Percentiles rank a stretch among this genome's conserved stretches.
Evolutionary conservation across 2,329 filamentous ascomycete species (phyloP).

Genomic region (Cytospora schulzeri): DNA sequence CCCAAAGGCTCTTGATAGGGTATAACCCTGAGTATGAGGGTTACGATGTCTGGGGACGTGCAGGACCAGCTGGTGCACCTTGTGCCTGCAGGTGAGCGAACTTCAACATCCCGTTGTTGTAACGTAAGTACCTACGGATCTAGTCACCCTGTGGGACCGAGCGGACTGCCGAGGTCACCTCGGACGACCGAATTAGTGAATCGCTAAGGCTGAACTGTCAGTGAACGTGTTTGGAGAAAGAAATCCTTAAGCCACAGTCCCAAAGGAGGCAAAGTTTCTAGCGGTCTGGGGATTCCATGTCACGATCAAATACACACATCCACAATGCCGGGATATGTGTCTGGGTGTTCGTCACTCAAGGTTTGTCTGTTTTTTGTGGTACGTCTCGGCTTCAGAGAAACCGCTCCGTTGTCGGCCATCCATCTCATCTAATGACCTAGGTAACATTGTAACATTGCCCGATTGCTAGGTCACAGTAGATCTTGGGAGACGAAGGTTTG

Average conservation of each 20-base stretch:
- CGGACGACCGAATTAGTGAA: conserved; percentile 3
- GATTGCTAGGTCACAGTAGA: neutral
- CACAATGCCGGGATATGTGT: conserved; percentile 4
- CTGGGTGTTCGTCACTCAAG: neutral
- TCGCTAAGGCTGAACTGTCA: neutral
- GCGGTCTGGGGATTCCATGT: conserved; percentile 1
- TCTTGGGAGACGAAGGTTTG: neutral
- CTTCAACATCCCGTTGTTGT: too few species aligned
- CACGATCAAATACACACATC: neutral
- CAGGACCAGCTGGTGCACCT: too few species aligned
- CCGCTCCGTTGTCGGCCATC: conserved; percentile 27
- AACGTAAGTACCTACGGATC: too few species aligned
- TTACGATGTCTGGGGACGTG: too few species aligned
- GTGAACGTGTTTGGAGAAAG: neutral
- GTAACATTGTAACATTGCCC: neutral
- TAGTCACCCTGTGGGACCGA: neutral
- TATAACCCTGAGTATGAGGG: neutral
- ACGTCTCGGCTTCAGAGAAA: conserved; percentile 7
- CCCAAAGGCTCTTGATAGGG: neutral
- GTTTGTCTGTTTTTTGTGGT: conserved; percentile 6
- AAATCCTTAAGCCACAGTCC: neutral
- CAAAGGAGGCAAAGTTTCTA: neutral
- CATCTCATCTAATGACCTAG: neutral
- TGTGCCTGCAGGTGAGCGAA: too few species aligned
- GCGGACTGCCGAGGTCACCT: neutral